Base-by-base conservation (phyloP, 805 yeast genomes). In the Wickerhamomyces rabaulensis region DNA sequence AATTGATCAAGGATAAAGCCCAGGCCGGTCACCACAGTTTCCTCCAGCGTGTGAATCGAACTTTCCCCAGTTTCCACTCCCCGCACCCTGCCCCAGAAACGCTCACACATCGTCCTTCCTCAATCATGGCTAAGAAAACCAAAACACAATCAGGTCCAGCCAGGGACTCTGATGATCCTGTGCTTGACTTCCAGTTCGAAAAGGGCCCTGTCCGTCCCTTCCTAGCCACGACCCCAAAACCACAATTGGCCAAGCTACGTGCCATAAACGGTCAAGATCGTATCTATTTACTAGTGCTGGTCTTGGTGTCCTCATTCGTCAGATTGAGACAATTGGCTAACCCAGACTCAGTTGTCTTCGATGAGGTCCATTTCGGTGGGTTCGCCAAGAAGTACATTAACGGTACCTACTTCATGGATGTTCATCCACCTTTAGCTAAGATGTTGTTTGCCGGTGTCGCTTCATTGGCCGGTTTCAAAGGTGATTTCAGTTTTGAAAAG, bases 361-460 rank as follows among this genome's bases (percentile, higher is more conserved):
- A 90, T 65, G 99, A 92, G 65, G 94, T 87, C 37, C 95, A 87
- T 66, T 94, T 94, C 59, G 99, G 99, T 47, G 95, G 95, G n/a
- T 94, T 92, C 68, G 96, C 97, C 27, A 76, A 84, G 48, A 82
- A 87, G 66, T 94, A 90, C 68, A 74, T 82, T 45, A 65, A 68
- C 44, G 87, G 88, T 17, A 65, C 65, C 16, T 84, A 72, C 60
- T 85, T 84, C 65, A 74, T 84, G 77, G 91, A 83, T 62, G 84
- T 80, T 39, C 87, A 85, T 60, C 95, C 95, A 9, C 95, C 95
- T 5, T 71, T 87, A 54, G 85, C 87, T 35, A 81, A 84, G 60
- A 76, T 87, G 82, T 64, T 87, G 41, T 85, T 75, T 65, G 94
- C 91, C 3, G 85, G 83, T 42, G 76, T 85, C 45, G 88, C 78